Evolutionary conservation across 2,329 filamentous ascomycete species (phyloP), one percentile per base, ranked within the genome.

Genomic region (Aspergillus versicolor): DNA sequence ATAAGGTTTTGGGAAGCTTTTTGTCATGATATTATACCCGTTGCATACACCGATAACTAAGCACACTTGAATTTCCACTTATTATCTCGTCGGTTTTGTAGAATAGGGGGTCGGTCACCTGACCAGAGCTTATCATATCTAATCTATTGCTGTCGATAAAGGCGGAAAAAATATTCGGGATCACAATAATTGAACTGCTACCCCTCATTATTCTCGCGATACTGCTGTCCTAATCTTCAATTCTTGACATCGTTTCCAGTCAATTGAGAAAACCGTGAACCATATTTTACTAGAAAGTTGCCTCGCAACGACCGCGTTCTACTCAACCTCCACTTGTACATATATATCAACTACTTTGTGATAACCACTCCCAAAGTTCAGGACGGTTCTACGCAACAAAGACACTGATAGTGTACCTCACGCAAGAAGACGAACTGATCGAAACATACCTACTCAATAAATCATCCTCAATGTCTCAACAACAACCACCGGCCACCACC

Each of bases 401-500:
- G 11, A 17, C n/a, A 17, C 15, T 11, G 9, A 27, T 21, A 53
- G 13, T 24, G 22, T 19, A n/a, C 5, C 21, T 38, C n/a, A 34
- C 27, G 12, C 24, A 34, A 13, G 5, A 34, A 12, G 21, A 34
- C 15, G 21, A 43, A 3, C 37, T 3, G 24, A 38, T 30, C 52
- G 41, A 21, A 57, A 40, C 17, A 40, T 22, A n/a, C 13, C 11
- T 17, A 7, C 40, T 12, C 22, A 19, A 37, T 12, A 59, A 54
- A 5, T 47, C 51, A 54, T 21, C 46, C 43, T 63, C 63, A 54
- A 65, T 71, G 69, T 53, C 60, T 32, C 52, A 52, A 34, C 60
- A 56, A 52, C 62, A 54, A 47, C 55, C 47, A 57, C 64, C 56
- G 38, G 27, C 63, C 58, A 46, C 45, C 54, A 17, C 34, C 37